phyloP scores from a whole-genome alignment of 768 basidiomycete genomes.

The Auricularia sp. region DNA sequence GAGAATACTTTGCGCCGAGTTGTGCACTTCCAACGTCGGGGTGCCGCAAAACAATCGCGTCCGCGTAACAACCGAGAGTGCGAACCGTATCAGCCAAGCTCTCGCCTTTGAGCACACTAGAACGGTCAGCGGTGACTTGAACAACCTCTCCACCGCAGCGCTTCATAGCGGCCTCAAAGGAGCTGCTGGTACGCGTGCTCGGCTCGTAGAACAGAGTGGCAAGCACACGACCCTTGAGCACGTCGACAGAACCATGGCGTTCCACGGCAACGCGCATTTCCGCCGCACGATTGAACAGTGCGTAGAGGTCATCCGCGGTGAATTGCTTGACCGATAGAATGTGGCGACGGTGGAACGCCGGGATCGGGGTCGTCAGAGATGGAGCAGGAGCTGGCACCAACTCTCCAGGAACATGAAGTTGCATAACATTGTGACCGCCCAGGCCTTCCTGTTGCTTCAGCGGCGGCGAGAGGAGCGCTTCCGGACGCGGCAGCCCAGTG shows the following conservation, averaged over 20 bases:
- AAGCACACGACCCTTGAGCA: conserved; percentile 83
- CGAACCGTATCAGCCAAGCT: conserved; percentile 86
- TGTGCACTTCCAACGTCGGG: conserved; percentile 92
- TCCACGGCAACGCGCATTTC: conserved; percentile 98
- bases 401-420: neutral
- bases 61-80: conserved; percentile 89
- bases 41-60: conserved; percentile 90
- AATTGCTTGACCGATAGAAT: conserved; percentile 94
- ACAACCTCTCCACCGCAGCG: conserved; percentile 93
- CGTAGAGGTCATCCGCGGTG: conserved; percentile 70
- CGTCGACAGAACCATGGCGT: conserved; percentile 75
- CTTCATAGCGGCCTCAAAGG: conserved; percentile 98
- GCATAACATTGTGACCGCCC: neutral
- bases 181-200: conserved; percentile 88
- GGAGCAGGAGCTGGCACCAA: conserved; percentile 7
- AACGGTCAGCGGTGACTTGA: conserved; percentile 66
- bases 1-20: conserved; percentile 89
- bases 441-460: conserved; percentile 3
- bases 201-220: conserved; percentile 95
- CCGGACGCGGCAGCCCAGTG: conserved; percentile 5
- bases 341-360: conserved; percentile 86
- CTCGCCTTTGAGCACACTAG: conserved; percentile 91
- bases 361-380: conserved; percentile 46
- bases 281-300: conserved; percentile 86
- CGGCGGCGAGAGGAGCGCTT: conserved; percentile 5